These are phyloP conservation scores for Ilyonectria robusta DNA, from an alignment of 2,329 filamentous ascomycete genomes.

Conservation along the genomic window DNA sequence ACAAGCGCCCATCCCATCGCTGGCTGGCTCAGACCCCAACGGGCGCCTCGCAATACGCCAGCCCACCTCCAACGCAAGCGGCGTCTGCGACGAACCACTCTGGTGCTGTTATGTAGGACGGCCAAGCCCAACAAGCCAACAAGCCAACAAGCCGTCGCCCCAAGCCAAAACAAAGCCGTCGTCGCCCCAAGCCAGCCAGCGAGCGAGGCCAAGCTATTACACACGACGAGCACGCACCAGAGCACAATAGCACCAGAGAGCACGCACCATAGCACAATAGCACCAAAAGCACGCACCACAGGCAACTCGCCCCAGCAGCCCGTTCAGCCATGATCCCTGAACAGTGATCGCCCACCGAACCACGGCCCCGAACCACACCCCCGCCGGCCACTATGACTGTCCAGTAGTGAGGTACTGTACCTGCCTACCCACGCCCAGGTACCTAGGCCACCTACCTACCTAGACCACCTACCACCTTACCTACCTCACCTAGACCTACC, in stretches of 20 bases:
- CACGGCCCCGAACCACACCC: slow-evolving; percentile 26
- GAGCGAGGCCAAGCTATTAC: not conserved
- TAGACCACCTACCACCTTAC: not conserved
- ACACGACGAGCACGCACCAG: slow-evolving; percentile 8
- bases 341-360: slow-evolving; percentile 46
- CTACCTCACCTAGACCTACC: slow-evolving; percentile 22
- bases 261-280: slow-evolving; percentile 22
- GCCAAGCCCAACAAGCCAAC: not conserved
- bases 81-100: not conserved
- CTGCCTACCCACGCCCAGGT: not conserved
- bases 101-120: not conserved
- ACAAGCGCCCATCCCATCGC: not conserved
- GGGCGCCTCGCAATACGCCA: not conserved
- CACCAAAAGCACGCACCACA: slow-evolving; percentile 26
- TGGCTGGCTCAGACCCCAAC: not conserved
- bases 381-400: not conserved
- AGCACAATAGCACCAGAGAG: slow-evolving; percentile 26
- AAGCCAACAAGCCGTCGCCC: too few relatives aligned
- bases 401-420: not conserved
- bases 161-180: not conserved
- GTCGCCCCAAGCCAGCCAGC: not conserved
- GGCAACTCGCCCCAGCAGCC: slow-evolving; percentile 23
- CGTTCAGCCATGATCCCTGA: slow-evolving; percentile 35
- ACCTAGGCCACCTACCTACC: slow-evolving; percentile 1
- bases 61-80: not conserved